Base-by-base conservation (phyloP, 306 rosid genomes). In the Cucurbita argyrosperma region DNA sequence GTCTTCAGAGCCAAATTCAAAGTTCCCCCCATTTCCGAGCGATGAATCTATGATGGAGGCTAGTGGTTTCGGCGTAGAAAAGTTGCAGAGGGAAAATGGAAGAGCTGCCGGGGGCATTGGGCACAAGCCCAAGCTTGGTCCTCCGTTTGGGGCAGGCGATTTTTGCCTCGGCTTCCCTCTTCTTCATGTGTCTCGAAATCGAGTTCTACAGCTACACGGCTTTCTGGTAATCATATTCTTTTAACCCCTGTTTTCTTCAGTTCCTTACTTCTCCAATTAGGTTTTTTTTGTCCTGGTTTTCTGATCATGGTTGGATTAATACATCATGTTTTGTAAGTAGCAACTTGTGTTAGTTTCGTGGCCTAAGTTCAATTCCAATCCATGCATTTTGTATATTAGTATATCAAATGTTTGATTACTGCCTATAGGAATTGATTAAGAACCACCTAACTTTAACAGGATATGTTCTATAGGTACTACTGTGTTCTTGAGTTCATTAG, bases 61-160 rank as follows among this genome's bases (percentile, higher is more conserved):
- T 15, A 26, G 71, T 6, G 40, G 39, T 1, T 23, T 10, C 42
- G 39, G 37, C 21, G 2, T 19, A 46, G 56, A 67, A 46, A 12
- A 45, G 78, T 71, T 76, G 84, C 79, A 52, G 76, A 70, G 39
- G 54, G 74, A 69, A 73, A 76, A 92, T 89, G 97, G 97, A 86
- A 70, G 96, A 91, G 71, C 40, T 91, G 84, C 91, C 96, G 4
- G 99, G 99, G 43, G 86, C 95, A 35, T 87, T 94, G 85, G 99
- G 99, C 64, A 91, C 90, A 26, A 91, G 96, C 76, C 92, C 97
- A 69, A 89, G 99, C 83, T 88, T 91, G 77, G 96, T 96, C 79
- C 92, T 94, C 79, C 87, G 97, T 12, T 78, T 94, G 80, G 99
- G 99, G 10, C 99, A 94, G 83, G 79, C 90, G 42, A 84, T 89